Base-by-base conservation (phyloP, 2,329 filamentous ascomycete species). In the Fusarium pseudocircinatum region DNA sequence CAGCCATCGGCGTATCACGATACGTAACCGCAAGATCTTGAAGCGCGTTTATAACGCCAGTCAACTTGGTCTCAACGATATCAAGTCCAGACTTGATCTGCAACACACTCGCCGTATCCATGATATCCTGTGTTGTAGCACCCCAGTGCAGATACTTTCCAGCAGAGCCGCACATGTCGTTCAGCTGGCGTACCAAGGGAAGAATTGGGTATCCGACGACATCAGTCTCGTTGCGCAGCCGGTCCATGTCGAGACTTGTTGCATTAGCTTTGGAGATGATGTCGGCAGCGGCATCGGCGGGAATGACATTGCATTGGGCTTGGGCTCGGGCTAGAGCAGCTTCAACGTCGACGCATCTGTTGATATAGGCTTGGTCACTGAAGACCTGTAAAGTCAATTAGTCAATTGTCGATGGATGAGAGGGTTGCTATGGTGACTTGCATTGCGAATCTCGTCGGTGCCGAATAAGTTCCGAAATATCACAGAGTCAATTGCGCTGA, bases 111-210 rank as follows among this genome's bases (percentile, higher is more conserved):
- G 87, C 88, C 1, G 85, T 80, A 69, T 89, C 88, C 87, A 89
- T 89, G 65, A 89, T 89, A 71, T 90, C 87, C 70, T 90, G 88
- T 0, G 88, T 90, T 0, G 88, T 89, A 4, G 87, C 87, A 14
- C 88, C 88, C 87, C 87, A 89, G 75, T 89, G 87, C 16, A 89
- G 84, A 72, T 87, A 89, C 10, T 64, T 63, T 2, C 72, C 76
- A 9, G 74, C 76, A 36, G 42, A 63, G 26, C 66, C 67, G 8
- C 70, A 70, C 37, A 57, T 54, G 26, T 22, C 26, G 7, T 28
- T 34, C 4, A 88, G 77, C 65, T 88, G 87, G 40, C 84, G 81
- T 6, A 88, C 84, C 18, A 89, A 73, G 2, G 86, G 85, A 1
- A 89, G 80, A 14, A 89, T 86, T 0, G 87, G 87, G 60, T 89